Conservation (phyloP, 306 rosid genomes). For the Pachyrhizus erosus region DNA sequence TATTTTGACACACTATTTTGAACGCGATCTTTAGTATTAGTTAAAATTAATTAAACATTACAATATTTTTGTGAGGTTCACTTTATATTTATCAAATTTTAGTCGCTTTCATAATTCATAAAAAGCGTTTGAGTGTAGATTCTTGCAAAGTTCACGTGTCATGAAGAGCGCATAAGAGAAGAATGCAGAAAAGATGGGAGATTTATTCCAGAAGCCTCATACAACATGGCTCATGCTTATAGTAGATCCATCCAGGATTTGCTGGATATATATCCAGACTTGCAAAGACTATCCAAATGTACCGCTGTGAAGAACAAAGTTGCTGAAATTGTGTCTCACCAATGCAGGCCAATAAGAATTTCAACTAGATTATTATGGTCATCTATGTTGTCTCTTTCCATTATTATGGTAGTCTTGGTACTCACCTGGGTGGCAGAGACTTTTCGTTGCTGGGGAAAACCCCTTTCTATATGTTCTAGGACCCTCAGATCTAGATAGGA, state of each 20-base stretch:
- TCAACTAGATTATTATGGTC: conserved; percentile 58
- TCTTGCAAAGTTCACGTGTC: conserved; percentile 59
- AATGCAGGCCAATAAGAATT: conserved; percentile 61
- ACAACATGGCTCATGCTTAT: conserved; percentile 69
- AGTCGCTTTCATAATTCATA: background rate
- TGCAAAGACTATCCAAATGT: conserved; percentile 64
- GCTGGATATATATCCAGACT: conserved; percentile 65
- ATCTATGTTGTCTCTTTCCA: conserved; percentile 63
- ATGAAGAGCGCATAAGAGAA: conserved; percentile 9
- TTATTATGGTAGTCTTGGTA: conserved; percentile 61
- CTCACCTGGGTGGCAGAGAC: conserved; percentile 51
- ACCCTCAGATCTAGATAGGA: conserved; percentile 26
- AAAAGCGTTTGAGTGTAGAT: conserved; percentile 37
- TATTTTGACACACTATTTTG: no score
- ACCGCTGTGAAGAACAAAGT: conserved; percentile 53
- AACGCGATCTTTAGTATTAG: no score
- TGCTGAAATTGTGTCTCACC: conserved; percentile 61
- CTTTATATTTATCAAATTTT: no score
- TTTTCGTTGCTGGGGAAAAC: conserved; percentile 50
- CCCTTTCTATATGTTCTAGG: conserved; percentile 43
- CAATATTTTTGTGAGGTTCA: no score
- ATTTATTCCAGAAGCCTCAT: conserved; percentile 51
- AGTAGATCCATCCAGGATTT: conserved; percentile 64
- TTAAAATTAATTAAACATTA: no score
- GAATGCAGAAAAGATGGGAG: conserved; percentile 57